Evolutionary conservation across 2,329 filamentous ascomycete species (phyloP).

Genomic region (Fusarium sp.): DNA sequence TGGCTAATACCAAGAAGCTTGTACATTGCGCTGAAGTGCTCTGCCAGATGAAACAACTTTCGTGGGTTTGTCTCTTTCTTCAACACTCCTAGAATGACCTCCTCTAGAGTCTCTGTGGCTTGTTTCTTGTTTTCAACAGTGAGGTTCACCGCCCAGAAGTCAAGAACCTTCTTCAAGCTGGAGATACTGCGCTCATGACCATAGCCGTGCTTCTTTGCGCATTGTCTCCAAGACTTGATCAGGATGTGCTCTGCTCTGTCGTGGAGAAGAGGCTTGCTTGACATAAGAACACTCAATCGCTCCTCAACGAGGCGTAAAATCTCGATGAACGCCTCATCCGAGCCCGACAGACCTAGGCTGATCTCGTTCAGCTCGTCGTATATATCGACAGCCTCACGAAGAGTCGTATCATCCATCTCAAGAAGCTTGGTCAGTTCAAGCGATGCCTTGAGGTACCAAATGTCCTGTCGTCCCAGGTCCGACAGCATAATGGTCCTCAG

Average conservation of each 20-base stretch:
- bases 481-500: background rate
- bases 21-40: background rate
- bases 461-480: background rate
- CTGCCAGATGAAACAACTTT: background rate
- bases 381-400: background rate
- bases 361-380: background rate
- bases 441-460: background rate
- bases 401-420: background rate
- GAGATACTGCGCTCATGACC: background rate
- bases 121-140: background rate
- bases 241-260: background rate
- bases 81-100: background rate
- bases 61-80: background rate
- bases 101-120: background rate
- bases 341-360: background rate
- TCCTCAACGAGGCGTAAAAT: background rate
- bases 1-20: background rate
- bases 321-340: background rate
- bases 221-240: background rate
- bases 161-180: background rate
- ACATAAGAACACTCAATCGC: background rate
- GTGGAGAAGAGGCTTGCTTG: background rate
- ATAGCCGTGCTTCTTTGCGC: background rate
- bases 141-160: background rate
- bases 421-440: background rate